These are phyloP conservation scores for Funneliformis mosseae DNA, from an alignment of 192 early-diverging fungal species.

Conservation along the genomic window DNA sequence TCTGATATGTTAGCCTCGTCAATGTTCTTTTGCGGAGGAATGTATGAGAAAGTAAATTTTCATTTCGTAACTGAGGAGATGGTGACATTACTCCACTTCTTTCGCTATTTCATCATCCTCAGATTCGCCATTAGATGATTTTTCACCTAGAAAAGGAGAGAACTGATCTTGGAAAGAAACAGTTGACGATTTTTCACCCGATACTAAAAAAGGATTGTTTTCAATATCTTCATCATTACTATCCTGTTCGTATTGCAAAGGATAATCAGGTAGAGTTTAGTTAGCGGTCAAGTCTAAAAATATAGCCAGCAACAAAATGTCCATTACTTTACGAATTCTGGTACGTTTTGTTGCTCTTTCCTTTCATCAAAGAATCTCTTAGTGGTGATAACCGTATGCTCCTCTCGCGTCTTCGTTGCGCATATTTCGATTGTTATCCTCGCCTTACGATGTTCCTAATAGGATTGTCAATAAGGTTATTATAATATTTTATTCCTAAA, in stretches of 20 bases:
- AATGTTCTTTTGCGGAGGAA: too few species aligned
- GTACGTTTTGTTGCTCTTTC: constrained; percentile 29
- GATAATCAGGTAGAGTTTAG: constrained; percentile 29
- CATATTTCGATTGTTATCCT: constrained; percentile 21
- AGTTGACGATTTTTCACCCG: constrained; percentile 10
- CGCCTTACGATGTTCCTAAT: constrained; percentile 14
- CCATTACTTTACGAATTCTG: constrained; percentile 23
- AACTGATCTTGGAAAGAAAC: constrained; percentile 15
- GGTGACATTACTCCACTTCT: too few species aligned
- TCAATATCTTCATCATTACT: constrained; percentile 6
- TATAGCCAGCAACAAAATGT: constrained; percentile 14
- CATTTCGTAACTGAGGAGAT: too few species aligned
- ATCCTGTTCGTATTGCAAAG: constrained; percentile 30
- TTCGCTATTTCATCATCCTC: too few species aligned
- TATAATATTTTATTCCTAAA: constrained; percentile 16
- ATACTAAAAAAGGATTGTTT: constrained; percentile 15
- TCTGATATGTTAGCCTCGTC: too few species aligned
- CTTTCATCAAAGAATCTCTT: not conserved
- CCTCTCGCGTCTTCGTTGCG: constrained; percentile 1
- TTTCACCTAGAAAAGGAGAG: constrained; percentile 3
- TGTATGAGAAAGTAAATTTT: too few species aligned
- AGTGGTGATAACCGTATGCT: not conserved
- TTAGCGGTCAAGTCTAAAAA: not conserved
- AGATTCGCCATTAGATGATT: constrained; percentile 3
- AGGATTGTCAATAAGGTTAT: constrained; percentile 16